Evolutionary conservation across 2,329 filamentous ascomycete genomes (phyloP).

Genomic region (Colletotrichum navitas): DNA sequence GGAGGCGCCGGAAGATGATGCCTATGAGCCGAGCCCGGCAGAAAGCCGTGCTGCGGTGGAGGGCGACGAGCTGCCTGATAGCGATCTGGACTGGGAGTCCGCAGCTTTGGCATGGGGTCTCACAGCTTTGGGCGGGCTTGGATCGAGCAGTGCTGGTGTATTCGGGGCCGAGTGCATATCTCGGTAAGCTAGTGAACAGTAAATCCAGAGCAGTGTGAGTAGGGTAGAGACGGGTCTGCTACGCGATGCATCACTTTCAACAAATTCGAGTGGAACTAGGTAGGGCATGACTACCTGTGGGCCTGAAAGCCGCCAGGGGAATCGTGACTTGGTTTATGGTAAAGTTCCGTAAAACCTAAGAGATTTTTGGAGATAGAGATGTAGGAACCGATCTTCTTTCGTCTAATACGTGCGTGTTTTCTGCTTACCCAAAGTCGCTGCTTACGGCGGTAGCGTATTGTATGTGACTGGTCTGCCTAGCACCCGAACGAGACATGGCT

Average conservation of each 20-base stretch:
- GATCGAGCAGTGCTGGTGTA: slow-evolving; percentile 59
- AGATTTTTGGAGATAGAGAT: slow-evolving; percentile 1
- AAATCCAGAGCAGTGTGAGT: not conserved
- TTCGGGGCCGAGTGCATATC: slow-evolving; percentile 62
- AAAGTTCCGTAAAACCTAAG: slow-evolving; percentile 27
- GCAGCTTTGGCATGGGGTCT: slow-evolving; percentile 62
- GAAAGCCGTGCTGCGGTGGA: slow-evolving; percentile 51
- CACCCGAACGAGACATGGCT: slow-evolving; percentile 34
- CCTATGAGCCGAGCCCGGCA: slow-evolving; percentile 54
- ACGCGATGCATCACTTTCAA: slow-evolving; percentile 16
- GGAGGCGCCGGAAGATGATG: slow-evolving; percentile 48
- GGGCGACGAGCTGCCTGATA: slow-evolving; percentile 57
- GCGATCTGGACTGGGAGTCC: slow-evolving; percentile 61
- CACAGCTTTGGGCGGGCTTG: slow-evolving; percentile 58
- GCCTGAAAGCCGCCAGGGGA: slow-evolving; percentile 14
- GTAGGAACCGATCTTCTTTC: slow-evolving; percentile 24
- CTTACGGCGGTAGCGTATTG: not conserved
- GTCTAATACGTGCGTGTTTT: not conserved
- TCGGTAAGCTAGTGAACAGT: slow-evolving; percentile 46
- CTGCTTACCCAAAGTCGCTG: not conserved
- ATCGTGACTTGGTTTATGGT: slow-evolving; percentile 6
- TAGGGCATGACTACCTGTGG: slow-evolving; percentile 3
- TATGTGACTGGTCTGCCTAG: not conserved
- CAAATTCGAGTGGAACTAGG: not conserved
- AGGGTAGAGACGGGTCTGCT: too few relatives aligned